These are phyloP conservation scores for Blastosporella zonata DNA, from an alignment of 1,284 basidiomycete species.

Conservation along the genomic window DNA sequence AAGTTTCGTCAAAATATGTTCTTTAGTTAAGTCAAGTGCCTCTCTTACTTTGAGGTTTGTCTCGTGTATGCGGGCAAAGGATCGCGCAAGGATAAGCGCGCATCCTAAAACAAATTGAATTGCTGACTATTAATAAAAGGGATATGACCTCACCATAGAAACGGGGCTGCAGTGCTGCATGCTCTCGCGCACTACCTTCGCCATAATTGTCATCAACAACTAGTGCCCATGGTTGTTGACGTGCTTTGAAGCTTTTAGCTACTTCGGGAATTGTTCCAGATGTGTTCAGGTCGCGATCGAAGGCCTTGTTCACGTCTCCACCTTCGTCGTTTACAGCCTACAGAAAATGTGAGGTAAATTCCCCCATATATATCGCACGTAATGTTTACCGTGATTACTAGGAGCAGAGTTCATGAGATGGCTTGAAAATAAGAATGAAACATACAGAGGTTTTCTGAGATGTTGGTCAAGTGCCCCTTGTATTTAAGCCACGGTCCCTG, in stretches of 20 bases:
- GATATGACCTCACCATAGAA: slow-evolving; percentile 70
- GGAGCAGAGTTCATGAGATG: neutral
- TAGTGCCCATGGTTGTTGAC: slow-evolving; percentile 88
- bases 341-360: slow-evolving; percentile 1
- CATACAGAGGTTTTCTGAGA: slow-evolving; percentile 92
- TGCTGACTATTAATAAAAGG: neutral
- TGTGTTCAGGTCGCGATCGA: slow-evolving; percentile 66
- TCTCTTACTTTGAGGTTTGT: slow-evolving; percentile 85
- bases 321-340: slow-evolving; percentile 90
- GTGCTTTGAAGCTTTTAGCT: slow-evolving; percentile 83
- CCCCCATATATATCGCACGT: neutral
- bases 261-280: slow-evolving; percentile 85
- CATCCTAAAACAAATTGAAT: slow-evolving; percentile 50
- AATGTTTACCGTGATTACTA: slow-evolving; percentile 41
- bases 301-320: slow-evolving; percentile 86
- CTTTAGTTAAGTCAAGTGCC: neutral
- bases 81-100: slow-evolving; percentile 81
- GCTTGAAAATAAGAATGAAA: slow-evolving; percentile 17
- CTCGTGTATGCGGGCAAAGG: slow-evolving; percentile 98
- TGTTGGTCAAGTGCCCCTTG: slow-evolving; percentile 94
- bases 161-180: slow-evolving; percentile 94
- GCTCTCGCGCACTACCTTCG: slow-evolving; percentile 97
- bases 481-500: slow-evolving; percentile 98
- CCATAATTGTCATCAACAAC: slow-evolving; percentile 97
- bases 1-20: neutral